Conservation (phyloP, 164 flowering plant genomes). For the Taxillus chinensis region DNA sequence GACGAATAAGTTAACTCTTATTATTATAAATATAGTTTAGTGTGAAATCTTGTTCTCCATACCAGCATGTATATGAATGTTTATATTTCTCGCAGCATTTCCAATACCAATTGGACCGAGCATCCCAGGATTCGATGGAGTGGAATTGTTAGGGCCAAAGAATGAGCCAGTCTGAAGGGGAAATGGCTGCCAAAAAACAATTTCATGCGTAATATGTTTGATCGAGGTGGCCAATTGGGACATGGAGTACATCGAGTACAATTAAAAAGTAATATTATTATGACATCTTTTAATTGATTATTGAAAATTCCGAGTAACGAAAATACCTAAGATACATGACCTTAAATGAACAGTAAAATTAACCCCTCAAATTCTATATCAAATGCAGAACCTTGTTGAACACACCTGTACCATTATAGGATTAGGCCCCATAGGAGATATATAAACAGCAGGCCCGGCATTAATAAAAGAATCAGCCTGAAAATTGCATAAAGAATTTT, state of each 20-base stretch:
- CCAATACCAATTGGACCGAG: slow-evolving; percentile 54
- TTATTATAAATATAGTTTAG: background rate
- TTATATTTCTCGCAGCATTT: slow-evolving; percentile 61
- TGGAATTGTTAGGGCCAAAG: slow-evolving; percentile 37
- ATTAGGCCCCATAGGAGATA: slow-evolving; percentile 85
- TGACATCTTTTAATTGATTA: too few species aligned
- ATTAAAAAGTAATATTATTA: too few species aligned
- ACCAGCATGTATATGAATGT: slow-evolving; percentile 96
- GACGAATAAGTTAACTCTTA: slow-evolving; percentile 1
- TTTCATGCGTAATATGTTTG: background rate
- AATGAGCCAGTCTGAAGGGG: slow-evolving; percentile 77
- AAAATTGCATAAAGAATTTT: slow-evolving; percentile 11
- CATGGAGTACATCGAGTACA: too few species aligned
- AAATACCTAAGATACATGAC: too few species aligned
- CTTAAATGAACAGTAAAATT: too few species aligned
- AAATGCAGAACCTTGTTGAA: background rate
- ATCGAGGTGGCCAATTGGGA: too few species aligned
- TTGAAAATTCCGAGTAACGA: too few species aligned
- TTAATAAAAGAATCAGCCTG: slow-evolving; percentile 77
- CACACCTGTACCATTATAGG: slow-evolving; percentile 98
- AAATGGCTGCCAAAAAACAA: slow-evolving; percentile 58
- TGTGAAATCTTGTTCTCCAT: slow-evolving; percentile 4
- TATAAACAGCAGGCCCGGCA: slow-evolving; percentile 93
- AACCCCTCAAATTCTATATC: too few species aligned
- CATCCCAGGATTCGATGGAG: slow-evolving; percentile 28